phyloP scores from a whole-genome alignment of 768 basidiomycete genomes.

The Gloeopeniophorella convolvens region DNA sequence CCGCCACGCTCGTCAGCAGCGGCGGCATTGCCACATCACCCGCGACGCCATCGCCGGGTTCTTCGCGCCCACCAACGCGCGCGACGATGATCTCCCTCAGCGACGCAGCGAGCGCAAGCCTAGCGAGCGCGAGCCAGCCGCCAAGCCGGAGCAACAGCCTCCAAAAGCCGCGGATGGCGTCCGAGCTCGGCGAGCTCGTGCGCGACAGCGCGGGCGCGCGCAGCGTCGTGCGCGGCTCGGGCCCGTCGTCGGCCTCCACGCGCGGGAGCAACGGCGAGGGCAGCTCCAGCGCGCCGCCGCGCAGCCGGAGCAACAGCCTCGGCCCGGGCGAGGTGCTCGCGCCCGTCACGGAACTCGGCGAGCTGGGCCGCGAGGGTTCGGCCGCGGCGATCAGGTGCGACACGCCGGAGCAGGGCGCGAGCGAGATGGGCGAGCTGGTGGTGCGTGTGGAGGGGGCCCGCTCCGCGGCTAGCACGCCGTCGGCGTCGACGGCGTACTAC shows the following conservation, averaged over 20 bases:
- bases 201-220: slow-evolving; percentile 7
- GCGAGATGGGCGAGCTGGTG: slow-evolving; percentile 9
- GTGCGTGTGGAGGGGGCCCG: neutral
- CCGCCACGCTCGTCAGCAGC: neutral
- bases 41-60: slow-evolving; percentile 1
- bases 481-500: slow-evolving; percentile 2
- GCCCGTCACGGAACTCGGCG: slow-evolving; percentile 19
- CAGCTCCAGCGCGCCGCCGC: neutral
- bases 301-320: slow-evolving; percentile 17
- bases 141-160: slow-evolving; percentile 17
- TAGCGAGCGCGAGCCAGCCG: slow-evolving; percentile 10
- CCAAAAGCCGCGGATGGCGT: slow-evolving; percentile 3
- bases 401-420: neutral
- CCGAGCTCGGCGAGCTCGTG: slow-evolving; percentile 19
- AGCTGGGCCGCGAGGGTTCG: neutral
- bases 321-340: slow-evolving; percentile 12
- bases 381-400: neutral
- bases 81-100: slow-evolving; percentile 14
- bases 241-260: neutral
- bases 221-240: neutral
- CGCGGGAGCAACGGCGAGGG: slow-evolving; percentile 5
- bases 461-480: slow-evolving; percentile 5
- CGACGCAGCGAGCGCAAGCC: slow-evolving; percentile 9
- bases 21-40: neutral
- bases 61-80: slow-evolving; percentile 17